Base-by-base conservation (phyloP, 2,329 filamentous ascomycete genomes). In the Neonectria ditissima region DNA sequence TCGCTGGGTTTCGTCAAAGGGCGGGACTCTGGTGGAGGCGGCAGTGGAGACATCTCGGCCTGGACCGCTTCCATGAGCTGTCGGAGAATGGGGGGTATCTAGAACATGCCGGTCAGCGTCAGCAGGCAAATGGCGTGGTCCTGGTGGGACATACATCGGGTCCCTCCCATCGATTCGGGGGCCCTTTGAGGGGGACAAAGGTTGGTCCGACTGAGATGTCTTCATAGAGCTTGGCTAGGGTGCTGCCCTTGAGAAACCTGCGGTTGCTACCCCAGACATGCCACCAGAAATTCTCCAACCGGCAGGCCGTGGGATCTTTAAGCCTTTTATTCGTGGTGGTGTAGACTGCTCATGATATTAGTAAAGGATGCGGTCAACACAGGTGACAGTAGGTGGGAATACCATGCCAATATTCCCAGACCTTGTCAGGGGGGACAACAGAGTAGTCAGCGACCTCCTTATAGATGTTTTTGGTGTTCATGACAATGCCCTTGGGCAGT, bases 261-360 rank as follows among this genome's bases (percentile, higher is more conserved):
- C 84, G 80, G 66, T 88, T 79, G 68, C 88, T 89, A 34, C 87
- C 87, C 82, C 86, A 87, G 57, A 90, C 86, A 71, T 89, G 87
- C 84, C 87, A 89, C 87, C 87, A 90, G 68, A 89, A 89, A 70
- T 89, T 87, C 72, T 90, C 87, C 20, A 89, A 77, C 18, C 88
- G 86, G 62, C 84, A 84, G 28, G 87, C 86, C 3, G 86, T 89
- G n/a, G 87, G 87, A 69, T 90, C 87, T 63, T 83, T 81, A 32
- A 89, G 81, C 68, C 83, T 83, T 70, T 86, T 84, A 65, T 85
- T 84, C 16, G 86, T 89, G 30, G 83, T 87, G 11, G 87, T 87
- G 69, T 89, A 90, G 5, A 88, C 87, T 89, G 67, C 45, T 28
- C 44, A 11, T 22, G 32, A 34, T 62, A 65, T 69, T 63, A 68